A percentile compares a stretch with the other conserved stretches of the same genome.
These are phyloP conservation scores for Phialocephala subalpina DNA, from an alignment of 2,329 filamentous ascomycete genomes.

Conservation along the genomic window DNA sequence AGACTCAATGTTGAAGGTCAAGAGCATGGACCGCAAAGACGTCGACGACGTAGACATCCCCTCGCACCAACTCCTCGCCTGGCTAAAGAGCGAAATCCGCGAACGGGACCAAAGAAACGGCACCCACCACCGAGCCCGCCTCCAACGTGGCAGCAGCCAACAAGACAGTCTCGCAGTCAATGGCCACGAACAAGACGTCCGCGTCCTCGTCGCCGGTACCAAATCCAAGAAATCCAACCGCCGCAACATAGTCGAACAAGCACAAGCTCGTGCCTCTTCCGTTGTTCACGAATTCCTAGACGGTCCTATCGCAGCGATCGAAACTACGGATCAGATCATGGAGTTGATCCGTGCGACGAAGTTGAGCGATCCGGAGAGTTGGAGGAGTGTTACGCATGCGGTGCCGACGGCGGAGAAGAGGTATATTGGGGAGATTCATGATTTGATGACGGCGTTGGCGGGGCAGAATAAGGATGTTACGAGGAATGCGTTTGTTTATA, in stretches of 20 bases:
- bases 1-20: conserved; percentile 79
- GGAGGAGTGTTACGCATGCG: conserved; percentile 81
- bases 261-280: conserved; percentile 64
- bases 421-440: conserved; percentile 84
- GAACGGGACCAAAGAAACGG: conserved; percentile 74
- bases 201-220: conserved; percentile 83
- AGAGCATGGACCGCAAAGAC: conserved; percentile 79
- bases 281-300: conserved; percentile 76
- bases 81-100: conserved; percentile 83
- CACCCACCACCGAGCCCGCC: conserved; percentile 52
- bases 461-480: conserved; percentile 64
- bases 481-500: conserved; percentile 87
- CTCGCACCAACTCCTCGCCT: conserved; percentile 75
- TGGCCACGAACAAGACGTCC: conserved; percentile 75
- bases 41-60: conserved; percentile 78
- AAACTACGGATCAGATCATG: conserved; percentile 85
- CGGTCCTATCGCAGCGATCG: conserved; percentile 85
- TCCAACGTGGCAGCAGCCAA: conserved; percentile 39
- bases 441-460: conserved; percentile 72
- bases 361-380: conserved; percentile 82
- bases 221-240: conserved; percentile 93
- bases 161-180: conserved; percentile 34
- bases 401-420: conserved; percentile 80
- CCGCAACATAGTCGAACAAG: conserved; percentile 84
- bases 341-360: conserved; percentile 77